Evolutionary conservation across 345 rosid genomes (phyloP).

Genomic region (Mangifera indica): DNA sequence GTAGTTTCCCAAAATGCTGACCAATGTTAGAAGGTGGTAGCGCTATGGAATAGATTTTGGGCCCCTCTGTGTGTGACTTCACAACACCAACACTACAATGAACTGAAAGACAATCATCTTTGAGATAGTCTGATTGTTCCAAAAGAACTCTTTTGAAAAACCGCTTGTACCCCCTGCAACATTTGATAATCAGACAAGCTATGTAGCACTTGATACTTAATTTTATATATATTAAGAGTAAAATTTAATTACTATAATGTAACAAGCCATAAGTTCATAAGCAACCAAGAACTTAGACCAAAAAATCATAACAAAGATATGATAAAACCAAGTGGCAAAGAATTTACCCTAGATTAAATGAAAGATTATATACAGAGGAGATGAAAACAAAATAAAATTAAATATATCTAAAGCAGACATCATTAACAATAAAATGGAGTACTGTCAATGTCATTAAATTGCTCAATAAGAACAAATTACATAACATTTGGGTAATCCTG

Average conservation of each 20-base stretch:
- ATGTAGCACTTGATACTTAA: not conserved
- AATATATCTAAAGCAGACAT: too few species aligned
- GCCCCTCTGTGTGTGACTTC: conserved; percentile 56
- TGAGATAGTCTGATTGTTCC: conserved; percentile 54
- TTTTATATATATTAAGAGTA: not conserved
- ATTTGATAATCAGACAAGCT: conserved; percentile 20
- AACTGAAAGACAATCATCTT: conserved; percentile 51
- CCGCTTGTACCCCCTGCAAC: conserved; percentile 63
- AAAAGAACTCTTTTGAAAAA: conserved; percentile 50
- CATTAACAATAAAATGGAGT: not conserved
- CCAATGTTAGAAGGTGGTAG: conserved; percentile 48
- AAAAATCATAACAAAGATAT: not conserved
- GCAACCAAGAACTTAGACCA: not conserved
- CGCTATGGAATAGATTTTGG: conserved; percentile 44
- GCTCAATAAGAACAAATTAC: not conserved
- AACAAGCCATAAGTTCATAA: not conserved
- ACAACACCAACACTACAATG: conserved; percentile 61
- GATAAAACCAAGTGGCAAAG: not conserved
- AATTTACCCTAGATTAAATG: not conserved
- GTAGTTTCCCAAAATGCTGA: conserved; percentile 41
- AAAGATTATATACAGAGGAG: not conserved
- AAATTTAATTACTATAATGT: not conserved
- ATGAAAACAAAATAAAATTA: too few species aligned
- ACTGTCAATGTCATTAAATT: not conserved
- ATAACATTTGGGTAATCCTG: not conserved